phyloP scores from a whole-genome alignment of 2,329 filamentous ascomycete species.

The Fusarium mexicanum region DNA sequence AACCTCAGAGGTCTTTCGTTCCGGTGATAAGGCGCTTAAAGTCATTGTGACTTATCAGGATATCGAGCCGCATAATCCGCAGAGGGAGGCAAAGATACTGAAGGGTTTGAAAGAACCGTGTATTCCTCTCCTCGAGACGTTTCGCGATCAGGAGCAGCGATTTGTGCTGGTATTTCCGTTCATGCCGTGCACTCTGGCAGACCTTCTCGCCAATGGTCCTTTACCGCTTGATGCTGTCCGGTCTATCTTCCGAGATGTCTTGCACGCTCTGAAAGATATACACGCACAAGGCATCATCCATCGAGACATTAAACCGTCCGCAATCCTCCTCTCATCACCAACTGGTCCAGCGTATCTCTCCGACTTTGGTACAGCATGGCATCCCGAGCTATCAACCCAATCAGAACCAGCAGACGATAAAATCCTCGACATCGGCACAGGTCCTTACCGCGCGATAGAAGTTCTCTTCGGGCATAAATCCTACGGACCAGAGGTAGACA shows the following conservation, averaged over 20 bases:
- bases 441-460: constrained; percentile 89
- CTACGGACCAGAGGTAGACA: constrained; percentile 79
- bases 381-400: constrained; percentile 63
- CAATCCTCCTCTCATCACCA: constrained; percentile 76
- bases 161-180: constrained; percentile 89
- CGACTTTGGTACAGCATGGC: constrained; percentile 95
- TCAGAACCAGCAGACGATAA: constrained; percentile 77
- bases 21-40: constrained; percentile 76
- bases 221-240: constrained; percentile 48
- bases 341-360: constrained; percentile 80
- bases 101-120: constrained; percentile 62
- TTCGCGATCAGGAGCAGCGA: constrained; percentile 74
- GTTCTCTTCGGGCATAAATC: constrained; percentile 83
- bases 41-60: constrained; percentile 80
- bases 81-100: constrained; percentile 82
- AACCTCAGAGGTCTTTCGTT: constrained; percentile 85
- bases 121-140: constrained; percentile 77
- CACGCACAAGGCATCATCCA: constrained; percentile 85
- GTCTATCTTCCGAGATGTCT: constrained; percentile 70
- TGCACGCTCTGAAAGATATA: constrained; percentile 75
- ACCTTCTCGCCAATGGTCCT: constrained; percentile 66
- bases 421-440: constrained; percentile 93
- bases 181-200: constrained; percentile 76
- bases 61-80: constrained; percentile 83
- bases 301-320: constrained; percentile 92